These are phyloP conservation scores for Aspergillus versicolor DNA, from an alignment of 2,329 filamentous ascomycete genomes.

Conservation along the genomic window DNA sequence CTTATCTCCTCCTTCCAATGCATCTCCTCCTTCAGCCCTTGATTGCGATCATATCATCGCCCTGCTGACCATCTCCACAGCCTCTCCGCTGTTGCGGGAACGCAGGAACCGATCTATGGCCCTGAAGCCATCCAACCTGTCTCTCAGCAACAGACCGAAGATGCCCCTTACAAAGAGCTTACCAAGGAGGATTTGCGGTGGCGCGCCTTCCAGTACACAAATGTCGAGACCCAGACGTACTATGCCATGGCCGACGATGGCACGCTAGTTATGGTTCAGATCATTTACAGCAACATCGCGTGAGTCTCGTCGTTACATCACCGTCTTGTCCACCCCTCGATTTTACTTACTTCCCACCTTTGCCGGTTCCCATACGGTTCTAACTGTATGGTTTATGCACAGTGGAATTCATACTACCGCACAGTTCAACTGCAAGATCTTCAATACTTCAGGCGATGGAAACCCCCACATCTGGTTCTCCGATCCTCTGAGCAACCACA, in stretches of 20 bases:
- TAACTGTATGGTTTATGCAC: constrained; percentile 18
- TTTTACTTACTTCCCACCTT: not conserved
- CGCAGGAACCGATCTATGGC: constrained; percentile 94
- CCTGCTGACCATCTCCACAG: constrained; percentile 53
- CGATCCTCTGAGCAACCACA: constrained; percentile 72
- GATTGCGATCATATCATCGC: constrained; percentile 34
- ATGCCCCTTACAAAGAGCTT: constrained; percentile 76
- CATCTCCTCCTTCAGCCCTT: not conserved
- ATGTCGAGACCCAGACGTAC: constrained; percentile 92
- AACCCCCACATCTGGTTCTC: constrained; percentile 78
- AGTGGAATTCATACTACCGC: constrained; percentile 87
- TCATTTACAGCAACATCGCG: constrained; percentile 98
- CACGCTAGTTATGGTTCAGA: constrained; percentile 74
- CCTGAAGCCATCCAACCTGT: constrained; percentile 84
- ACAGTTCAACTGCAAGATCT: constrained; percentile 94
- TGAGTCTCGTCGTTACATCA: constrained; percentile 49
- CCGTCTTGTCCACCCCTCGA: not conserved
- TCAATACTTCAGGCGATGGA: constrained; percentile 70
- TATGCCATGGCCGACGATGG: constrained; percentile 83
- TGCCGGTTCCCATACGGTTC: constrained; percentile 1
- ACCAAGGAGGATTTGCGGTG: constrained; percentile 78
- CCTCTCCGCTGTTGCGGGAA: constrained; percentile 79
- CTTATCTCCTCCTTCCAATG: constrained; percentile 18
- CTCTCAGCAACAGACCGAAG: constrained; percentile 74
- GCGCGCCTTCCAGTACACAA: constrained; percentile 76